A percentile compares a stretch with the other conserved stretches of the same genome.
These are phyloP conservation scores for Tubosaeta sp. DNA, from an alignment of 768 basidiomycete genomes.

Conservation along the genomic window DNA sequence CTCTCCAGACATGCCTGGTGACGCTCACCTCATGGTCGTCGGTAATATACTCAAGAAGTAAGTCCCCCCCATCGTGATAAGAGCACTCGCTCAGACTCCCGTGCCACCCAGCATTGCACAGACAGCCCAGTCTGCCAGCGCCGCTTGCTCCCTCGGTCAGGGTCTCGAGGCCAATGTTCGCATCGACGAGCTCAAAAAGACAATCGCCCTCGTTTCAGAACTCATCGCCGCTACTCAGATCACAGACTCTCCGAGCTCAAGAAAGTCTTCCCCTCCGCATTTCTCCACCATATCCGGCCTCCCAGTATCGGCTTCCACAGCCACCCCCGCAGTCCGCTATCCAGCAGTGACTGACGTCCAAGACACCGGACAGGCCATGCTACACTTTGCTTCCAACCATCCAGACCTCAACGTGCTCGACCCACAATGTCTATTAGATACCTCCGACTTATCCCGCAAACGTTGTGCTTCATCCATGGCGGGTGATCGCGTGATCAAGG, in stretches of 20 bases:
- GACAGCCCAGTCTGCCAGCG: slow-evolving; percentile 54
- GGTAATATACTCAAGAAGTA: slow-evolving; percentile 54
- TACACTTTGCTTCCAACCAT: slow-evolving; percentile 15
- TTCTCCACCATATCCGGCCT: slow-evolving; percentile 14
- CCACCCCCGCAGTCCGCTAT: slow-evolving; percentile 26
- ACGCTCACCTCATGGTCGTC: slow-evolving; percentile 46
- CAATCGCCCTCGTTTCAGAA: slow-evolving; percentile 49
- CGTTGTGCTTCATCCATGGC: slow-evolving; percentile 47
- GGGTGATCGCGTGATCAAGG: slow-evolving; percentile 43
- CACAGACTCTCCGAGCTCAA: slow-evolving; percentile 31
- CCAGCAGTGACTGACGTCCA: slow-evolving; percentile 16
- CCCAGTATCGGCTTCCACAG: slow-evolving; percentile 39
- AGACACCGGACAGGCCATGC: slow-evolving; percentile 22
- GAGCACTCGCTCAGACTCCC: slow-evolving; percentile 14
- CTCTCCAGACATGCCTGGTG: slow-evolving; percentile 34
- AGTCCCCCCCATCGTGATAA: slow-evolving; percentile 15
- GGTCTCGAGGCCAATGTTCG: slow-evolving; percentile 44
- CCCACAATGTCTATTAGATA: slow-evolving; percentile 24
- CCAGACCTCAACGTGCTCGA: slow-evolving; percentile 20
- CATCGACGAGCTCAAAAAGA: slow-evolving; percentile 53
- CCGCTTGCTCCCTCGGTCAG: slow-evolving; percentile 45
- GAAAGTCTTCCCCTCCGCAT: slow-evolving; percentile 26
- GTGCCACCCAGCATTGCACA: slow-evolving; percentile 49
- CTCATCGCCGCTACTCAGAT: slow-evolving; percentile 46
- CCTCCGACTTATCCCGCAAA: slow-evolving; percentile 44